Evolutionary conservation across 2,329 filamentous ascomycete genomes (phyloP).

Genomic region (Xylaria sp.): DNA sequence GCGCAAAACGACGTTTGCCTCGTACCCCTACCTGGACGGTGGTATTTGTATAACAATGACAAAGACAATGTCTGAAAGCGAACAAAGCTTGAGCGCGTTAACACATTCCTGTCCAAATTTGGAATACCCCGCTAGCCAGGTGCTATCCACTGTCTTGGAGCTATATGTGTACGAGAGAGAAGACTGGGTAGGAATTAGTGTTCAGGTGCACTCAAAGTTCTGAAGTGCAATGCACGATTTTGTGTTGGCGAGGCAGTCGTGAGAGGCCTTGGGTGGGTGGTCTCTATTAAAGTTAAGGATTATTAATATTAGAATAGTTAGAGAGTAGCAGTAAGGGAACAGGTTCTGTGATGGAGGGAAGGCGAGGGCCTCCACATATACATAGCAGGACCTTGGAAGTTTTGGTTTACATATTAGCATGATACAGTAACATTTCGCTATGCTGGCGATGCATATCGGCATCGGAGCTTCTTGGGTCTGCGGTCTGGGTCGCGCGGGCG

Average conservation of each 20-base stretch:
- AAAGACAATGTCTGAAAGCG: constrained; percentile 16
- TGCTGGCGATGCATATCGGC: constrained; percentile 30
- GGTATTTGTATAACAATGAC: constrained; percentile 10
- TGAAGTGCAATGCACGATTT: neutral
- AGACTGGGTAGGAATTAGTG: neutral
- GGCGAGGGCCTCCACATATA: constrained; percentile 31
- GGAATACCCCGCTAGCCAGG: neutral
- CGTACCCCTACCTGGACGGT: neutral
- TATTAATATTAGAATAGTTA: constrained; percentile 22
- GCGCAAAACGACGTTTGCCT: constrained; percentile 7
- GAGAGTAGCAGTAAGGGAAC: neutral
- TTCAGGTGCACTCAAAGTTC: neutral
- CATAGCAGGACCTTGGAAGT: constrained; percentile 5
- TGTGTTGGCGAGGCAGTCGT: neutral
- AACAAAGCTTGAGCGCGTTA: constrained; percentile 18
- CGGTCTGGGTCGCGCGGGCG: constrained; percentile 24
- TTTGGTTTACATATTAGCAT: constrained; percentile 15
- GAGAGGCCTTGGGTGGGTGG: neutral
- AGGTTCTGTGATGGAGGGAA: constrained; percentile 19
- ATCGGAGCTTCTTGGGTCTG: constrained; percentile 26
- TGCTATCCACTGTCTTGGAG: constrained; percentile 17
- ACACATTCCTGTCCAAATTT: constrained; percentile 23
- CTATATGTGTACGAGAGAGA: constrained; percentile 9
- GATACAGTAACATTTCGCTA: constrained; percentile 33
- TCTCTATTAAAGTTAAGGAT: constrained; percentile 20